Percentiles rank a stretch among this genome's conserved stretches.
phyloP scores from a whole-genome alignment of 441 rosid species.

The Syzygium malaccense region DNA sequence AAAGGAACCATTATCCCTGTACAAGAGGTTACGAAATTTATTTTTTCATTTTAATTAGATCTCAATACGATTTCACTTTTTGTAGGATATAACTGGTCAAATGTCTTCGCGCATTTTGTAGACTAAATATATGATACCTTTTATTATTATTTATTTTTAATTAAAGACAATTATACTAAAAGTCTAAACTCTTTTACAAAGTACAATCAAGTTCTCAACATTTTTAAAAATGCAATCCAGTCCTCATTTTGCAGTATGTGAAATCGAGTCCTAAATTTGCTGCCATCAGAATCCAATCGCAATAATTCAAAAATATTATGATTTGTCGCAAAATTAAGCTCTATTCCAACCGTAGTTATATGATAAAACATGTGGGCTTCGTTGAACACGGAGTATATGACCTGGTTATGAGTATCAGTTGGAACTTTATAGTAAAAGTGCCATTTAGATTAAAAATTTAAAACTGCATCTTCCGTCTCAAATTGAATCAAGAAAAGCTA shows the following conservation, averaged over 20 bases:
- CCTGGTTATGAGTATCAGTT: not conserved
- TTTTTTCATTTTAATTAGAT: not conserved
- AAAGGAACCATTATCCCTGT: not conserved
- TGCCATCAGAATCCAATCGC: not conserved
- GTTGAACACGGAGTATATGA: not conserved
- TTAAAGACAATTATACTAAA: no score
- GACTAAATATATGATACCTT: not conserved
- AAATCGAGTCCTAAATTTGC: not conserved
- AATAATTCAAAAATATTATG: not conserved
- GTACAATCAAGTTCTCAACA: not conserved
- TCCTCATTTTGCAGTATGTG: not conserved
- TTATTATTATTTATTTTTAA: no score
- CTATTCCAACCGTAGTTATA: no score
- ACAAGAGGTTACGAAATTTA: not conserved
- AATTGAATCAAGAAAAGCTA: not conserved
- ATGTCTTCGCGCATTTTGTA: no score
- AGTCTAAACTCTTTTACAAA: not conserved
- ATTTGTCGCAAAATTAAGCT: not conserved
- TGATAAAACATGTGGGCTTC: not conserved
- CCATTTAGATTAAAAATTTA: no score
- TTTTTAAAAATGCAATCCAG: not conserved
- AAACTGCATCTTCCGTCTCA: not conserved
- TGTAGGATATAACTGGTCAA: no score
- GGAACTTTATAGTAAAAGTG: no score
- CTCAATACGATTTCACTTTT: not conserved